Percentiles rank a stretch among this genome's conserved stretches.
phyloP scores from a whole-genome alignment of 306 rosid genomes.

The Crataegus laevigata region DNA sequence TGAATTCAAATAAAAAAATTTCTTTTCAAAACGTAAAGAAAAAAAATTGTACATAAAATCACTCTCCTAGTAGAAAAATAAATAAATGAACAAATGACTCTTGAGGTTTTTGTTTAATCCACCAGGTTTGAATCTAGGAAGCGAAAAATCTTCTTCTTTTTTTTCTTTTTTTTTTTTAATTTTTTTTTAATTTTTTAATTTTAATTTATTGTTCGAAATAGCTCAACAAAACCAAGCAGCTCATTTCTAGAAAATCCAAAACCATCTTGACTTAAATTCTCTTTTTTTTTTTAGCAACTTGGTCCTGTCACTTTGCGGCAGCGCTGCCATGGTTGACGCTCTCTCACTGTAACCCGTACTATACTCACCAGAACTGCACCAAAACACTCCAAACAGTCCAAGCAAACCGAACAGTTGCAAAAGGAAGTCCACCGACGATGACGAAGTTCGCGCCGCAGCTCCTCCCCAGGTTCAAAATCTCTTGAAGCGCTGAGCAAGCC shows the following conservation, averaged over 20 bases:
- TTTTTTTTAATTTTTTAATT: too few species aligned
- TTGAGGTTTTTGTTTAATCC: too few species aligned
- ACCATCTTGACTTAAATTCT: neutral
- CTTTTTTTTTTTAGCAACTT: neutral
- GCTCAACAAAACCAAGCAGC: neutral
- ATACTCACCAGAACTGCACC: neutral
- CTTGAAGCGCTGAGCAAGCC: conserved; percentile 48
- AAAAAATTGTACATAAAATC: too few species aligned
- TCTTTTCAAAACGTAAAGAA: too few species aligned
- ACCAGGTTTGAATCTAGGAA: too few species aligned
- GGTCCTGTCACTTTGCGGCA: neutral
- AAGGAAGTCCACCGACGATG: conserved; percentile 23
- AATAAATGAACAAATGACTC: too few species aligned
- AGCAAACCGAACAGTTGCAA: conserved; percentile 12
- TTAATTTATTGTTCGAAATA: too few species aligned
- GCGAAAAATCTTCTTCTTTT: too few species aligned
- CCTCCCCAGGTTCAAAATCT: conserved; percentile 23
- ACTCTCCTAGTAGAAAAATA: too few species aligned
- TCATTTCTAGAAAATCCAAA: neutral
- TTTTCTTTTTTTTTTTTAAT: too few species aligned
- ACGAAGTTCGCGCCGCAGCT: neutral
- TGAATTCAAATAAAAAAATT: too few species aligned
- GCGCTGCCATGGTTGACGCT: neutral
- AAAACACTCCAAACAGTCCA: neutral
- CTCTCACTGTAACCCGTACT: neutral